Evolutionary conservation across 768 basidiomycete species (phyloP), one percentile per base, ranked within the genome.

Genomic region (Panaeolus papilionaceus): DNA sequence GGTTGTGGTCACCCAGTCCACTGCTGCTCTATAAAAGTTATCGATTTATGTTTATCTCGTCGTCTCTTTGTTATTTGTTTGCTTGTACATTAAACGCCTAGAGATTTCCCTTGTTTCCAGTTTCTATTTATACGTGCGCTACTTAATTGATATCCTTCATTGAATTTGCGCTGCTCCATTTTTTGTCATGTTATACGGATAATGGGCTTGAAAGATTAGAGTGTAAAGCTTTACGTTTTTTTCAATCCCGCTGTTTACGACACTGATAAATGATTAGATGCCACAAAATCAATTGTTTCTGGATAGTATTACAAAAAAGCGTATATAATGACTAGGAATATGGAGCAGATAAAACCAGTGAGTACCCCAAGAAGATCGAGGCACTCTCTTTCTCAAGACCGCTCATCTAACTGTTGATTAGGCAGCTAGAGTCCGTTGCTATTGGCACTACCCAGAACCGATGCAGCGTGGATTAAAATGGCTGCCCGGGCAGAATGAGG

Each of bases 391-490:
- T 76, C 76, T 74, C 72, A 74, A 75, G 61, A 75, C 77, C 76
- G 81, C 81, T 86, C 87, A 80, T 83, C 83, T 78, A 76, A 73
- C 78, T 80, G 85, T 78, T 86, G 83, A 87, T 88, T 84, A 82
- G 84, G 78, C 86, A 80, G 78, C 71, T 72, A 78, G 78, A 79
- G 75, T 84, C 61, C 81, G 63, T 89, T 68, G 63, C 65, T 92
- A 67, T 91, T 77, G 90, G 89, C 90, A 44, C 82, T 89, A 88
- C 90, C 88, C 90, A 92, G 90, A 92, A 92, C 90, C 90, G 89
- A 86, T 76, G 78, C 88, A 90, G 88, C 81, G 86, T 89, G 77
- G 86, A 82, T 78, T 78, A 78, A 79, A 75, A 75, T 72, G 79
- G 82, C 90, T 90, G 88, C 85, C 84, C 90, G 89, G 89, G 90